A percentile compares a stretch with the other conserved stretches of the same genome.
These are phyloP conservation scores for Erucastrum elatum DNA, from an alignment of 345 rosid genomes.

Conservation along the genomic window DNA sequence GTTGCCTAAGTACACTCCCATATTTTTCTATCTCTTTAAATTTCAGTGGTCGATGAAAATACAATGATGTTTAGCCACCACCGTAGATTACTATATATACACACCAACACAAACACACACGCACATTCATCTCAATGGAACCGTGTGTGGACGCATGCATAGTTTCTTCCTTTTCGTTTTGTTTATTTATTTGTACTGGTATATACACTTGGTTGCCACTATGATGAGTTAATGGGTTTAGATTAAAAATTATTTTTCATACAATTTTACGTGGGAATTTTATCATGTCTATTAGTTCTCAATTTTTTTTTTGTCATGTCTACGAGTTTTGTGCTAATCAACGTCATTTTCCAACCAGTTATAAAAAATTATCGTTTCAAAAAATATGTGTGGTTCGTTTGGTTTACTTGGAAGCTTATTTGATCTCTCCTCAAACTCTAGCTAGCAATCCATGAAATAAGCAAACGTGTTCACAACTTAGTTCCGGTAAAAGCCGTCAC, in stretches of 20 bases:
- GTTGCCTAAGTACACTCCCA: slow-evolving; percentile 27
- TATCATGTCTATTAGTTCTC: slow-evolving; percentile 1
- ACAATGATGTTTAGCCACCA: slow-evolving; percentile 18
- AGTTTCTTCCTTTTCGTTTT: slow-evolving; percentile 23
- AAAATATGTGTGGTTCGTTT: slow-evolving; percentile 21
- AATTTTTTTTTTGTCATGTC: background rate
- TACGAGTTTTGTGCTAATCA: slow-evolving; percentile 13
- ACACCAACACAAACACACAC: background rate
- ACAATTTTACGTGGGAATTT: background rate
- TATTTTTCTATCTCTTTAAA: slow-evolving; percentile 12
- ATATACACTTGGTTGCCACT: slow-evolving; percentile 42
- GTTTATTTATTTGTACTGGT: slow-evolving; percentile 24
- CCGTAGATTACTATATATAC: background rate
- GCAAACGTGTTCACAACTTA: slow-evolving; percentile 26
- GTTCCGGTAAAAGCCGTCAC: slow-evolving; percentile 1
- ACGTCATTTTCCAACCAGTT: background rate
- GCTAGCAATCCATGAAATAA: slow-evolving; percentile 14
- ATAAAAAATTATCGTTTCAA: background rate
- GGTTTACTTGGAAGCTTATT: slow-evolving; percentile 15
- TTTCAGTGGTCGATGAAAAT: background rate
- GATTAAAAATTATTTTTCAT: slow-evolving; percentile 2
- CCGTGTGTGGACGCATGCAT: slow-evolving; percentile 37
- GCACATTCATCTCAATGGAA: slow-evolving; percentile 9
- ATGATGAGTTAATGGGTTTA: slow-evolving; percentile 34
- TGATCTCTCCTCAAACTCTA: slow-evolving; percentile 20